Evolutionary conservation across 2,329 filamentous ascomycete genomes (phyloP).

Genomic region (Aspergillus hortae): DNA sequence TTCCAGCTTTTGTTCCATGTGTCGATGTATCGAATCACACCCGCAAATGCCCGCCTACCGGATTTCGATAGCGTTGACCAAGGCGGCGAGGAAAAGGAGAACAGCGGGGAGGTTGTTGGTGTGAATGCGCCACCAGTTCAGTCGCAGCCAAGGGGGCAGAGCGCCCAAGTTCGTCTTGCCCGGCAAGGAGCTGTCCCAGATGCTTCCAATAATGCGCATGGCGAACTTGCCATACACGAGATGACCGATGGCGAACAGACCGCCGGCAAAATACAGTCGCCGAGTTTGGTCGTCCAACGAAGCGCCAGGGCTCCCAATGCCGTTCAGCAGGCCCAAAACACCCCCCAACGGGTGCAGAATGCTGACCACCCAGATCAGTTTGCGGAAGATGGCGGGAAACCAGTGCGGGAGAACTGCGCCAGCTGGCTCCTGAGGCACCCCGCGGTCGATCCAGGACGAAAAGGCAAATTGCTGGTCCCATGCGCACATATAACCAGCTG

Average conservation of each 20-base stretch:
- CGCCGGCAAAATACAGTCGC: not conserved
- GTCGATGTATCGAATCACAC: not conserved
- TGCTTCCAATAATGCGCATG: slow-evolving; percentile 1
- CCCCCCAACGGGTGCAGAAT: no score
- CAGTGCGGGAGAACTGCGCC: no score
- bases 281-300: slow-evolving; percentile 2
- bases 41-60: not conserved
- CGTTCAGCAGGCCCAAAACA: not conserved
- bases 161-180: slow-evolving; percentile 1
- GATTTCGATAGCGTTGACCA: not conserved
- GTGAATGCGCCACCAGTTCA: slow-evolving; percentile 2
- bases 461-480: no score
- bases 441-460: no score
- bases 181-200: slow-evolving; percentile 1
- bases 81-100: slow-evolving; percentile 1
- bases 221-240: slow-evolving; percentile 2
- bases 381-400: no score
- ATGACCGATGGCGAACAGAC: slow-evolving; percentile 1
- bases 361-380: no score
- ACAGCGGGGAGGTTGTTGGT: slow-evolving; percentile 2
- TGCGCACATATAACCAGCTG: no score
- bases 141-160: slow-evolving; percentile 4
- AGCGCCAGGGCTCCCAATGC: not conserved
- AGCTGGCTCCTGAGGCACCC: no score
- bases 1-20: not conserved